These are phyloP conservation scores for Zymoseptoria crescenta DNA, from an alignment of 2,329 filamentous ascomycete genomes.

Conservation along the genomic window DNA sequence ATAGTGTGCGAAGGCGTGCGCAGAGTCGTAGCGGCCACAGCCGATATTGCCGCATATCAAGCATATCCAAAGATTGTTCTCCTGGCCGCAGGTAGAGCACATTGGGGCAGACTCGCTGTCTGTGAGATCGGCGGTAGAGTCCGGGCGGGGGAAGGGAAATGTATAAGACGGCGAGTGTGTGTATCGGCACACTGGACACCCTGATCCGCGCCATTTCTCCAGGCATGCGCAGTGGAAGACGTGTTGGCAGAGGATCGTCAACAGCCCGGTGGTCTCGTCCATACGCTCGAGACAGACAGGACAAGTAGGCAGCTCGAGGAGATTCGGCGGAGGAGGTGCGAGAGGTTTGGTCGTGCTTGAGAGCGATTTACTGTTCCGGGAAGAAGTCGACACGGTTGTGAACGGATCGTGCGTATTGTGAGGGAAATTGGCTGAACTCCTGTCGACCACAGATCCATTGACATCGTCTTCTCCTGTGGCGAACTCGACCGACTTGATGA, in stretches of 20 bases:
- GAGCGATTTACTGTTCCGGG: constrained; percentile 4
- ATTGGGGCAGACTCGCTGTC: constrained; percentile 56
- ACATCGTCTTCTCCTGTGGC: constrained; percentile 48
- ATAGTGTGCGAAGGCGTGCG: constrained; percentile 89
- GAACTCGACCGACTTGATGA: constrained; percentile 86
- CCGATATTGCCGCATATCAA: constrained; percentile 88
- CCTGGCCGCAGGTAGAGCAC: constrained; percentile 72
- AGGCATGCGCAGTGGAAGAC: constrained; percentile 96
- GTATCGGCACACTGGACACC: constrained; percentile 90
- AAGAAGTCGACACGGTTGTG: constrained; percentile 36
- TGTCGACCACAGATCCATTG: constrained; percentile 28
- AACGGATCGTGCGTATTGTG: constrained; percentile 56
- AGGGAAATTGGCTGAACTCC: constrained; percentile 50
- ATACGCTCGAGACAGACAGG: constrained; percentile 95
- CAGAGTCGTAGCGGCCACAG: constrained; percentile 88
- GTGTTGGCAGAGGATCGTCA: constrained; percentile 95
- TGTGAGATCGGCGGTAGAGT: constrained; percentile 24
- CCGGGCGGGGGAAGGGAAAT: constrained; percentile 30
- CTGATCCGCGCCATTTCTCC: constrained; percentile 89
- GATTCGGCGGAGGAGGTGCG: constrained; percentile 69
- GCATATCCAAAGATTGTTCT: constrained; percentile 87
- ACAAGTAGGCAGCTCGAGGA: constrained; percentile 89
- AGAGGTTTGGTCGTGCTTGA: constrained; percentile 48
- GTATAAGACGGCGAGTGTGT: constrained; percentile 54
- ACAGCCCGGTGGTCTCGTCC: constrained; percentile 90